Evolutionary conservation across 2,329 filamentous ascomycete species (phyloP).

Genomic region (Trichoderma asperellum): DNA sequence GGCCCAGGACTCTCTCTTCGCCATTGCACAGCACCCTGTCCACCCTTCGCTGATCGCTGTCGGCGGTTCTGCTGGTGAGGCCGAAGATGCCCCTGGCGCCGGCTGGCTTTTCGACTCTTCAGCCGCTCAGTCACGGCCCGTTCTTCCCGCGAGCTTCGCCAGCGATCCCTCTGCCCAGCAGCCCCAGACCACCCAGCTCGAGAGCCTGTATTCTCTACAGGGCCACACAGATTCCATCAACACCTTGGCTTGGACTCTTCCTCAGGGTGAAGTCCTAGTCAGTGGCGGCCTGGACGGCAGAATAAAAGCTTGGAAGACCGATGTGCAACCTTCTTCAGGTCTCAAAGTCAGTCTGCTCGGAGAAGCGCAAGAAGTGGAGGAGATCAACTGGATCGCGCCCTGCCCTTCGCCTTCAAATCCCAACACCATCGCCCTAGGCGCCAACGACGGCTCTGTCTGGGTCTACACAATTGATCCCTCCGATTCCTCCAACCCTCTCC

Average conservation of each 20-base stretch:
- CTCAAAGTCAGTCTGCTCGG: conserved; percentile 65
- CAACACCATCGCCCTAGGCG: conserved; percentile 85
- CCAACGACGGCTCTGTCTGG: conserved; percentile 91
- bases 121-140: conserved; percentile 64
- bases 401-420: conserved; percentile 73
- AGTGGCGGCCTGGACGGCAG: conserved; percentile 87
- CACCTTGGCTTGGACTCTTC: conserved; percentile 80
- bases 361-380: conserved; percentile 86
- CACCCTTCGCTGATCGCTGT: conserved; percentile 80
- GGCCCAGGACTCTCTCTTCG: conserved; percentile 90
- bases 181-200: conserved; percentile 58
- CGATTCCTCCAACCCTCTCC: conserved; percentile 64
- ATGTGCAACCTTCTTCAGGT: conserved; percentile 51
- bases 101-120: conserved; percentile 83
- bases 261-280: conserved; percentile 80
- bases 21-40: conserved; percentile 88
- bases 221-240: conserved; percentile 93
- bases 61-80: conserved; percentile 70
- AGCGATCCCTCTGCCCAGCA: conserved; percentile 61
- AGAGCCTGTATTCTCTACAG: conserved; percentile 74
- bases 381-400: conserved; percentile 86
- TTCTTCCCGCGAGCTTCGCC: conserved; percentile 78
- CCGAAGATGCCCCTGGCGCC: conserved; percentile 68
- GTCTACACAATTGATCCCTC: conserved; percentile 82
- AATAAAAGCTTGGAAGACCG: conserved; percentile 69